Percentiles rank a stretch among this genome's conserved stretches.
These are phyloP conservation scores for Adiantum capillusveneris DNA, from an alignment of 75 land plant genomes.

Conservation along the genomic window DNA sequence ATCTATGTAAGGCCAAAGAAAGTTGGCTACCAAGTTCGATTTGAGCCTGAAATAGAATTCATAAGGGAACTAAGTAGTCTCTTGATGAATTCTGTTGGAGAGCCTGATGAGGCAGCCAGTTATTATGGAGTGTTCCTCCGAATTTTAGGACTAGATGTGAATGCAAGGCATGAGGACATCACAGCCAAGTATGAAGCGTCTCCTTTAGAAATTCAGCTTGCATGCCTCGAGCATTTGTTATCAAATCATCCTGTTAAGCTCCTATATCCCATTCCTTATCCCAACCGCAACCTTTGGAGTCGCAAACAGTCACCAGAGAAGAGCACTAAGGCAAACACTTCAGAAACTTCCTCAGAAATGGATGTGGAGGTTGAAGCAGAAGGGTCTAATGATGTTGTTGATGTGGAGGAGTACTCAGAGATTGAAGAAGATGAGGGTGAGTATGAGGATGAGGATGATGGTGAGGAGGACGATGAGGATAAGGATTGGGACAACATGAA, in stretches of 20 bases:
- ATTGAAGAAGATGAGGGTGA: constrained; percentile 11
- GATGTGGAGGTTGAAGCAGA: constrained; percentile 13
- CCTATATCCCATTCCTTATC: constrained; percentile 54
- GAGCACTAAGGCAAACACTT: too few relatives aligned
- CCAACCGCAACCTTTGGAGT: background rate
- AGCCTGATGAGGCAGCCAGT: constrained; percentile 27
- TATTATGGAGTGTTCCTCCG: constrained; percentile 68
- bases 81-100: constrained; percentile 55
- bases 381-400: constrained; percentile 6
- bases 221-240: constrained; percentile 65
- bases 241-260: constrained; percentile 54
- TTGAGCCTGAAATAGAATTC: constrained; percentile 84
- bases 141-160: constrained; percentile 53
- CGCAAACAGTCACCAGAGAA: background rate
- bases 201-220: constrained; percentile 54
- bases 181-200: constrained; percentile 55
- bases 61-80: constrained; percentile 35
- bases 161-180: constrained; percentile 58
- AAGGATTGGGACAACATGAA: background rate
- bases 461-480: constrained; percentile 12
- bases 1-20: constrained; percentile 51
- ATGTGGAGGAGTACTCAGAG: constrained; percentile 23
- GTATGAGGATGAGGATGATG: constrained; percentile 8
- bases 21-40: constrained; percentile 70
- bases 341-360: background rate